Conservation (phyloP, 1,139 yeast species). For the Saccharomyces hybrid region DNA sequence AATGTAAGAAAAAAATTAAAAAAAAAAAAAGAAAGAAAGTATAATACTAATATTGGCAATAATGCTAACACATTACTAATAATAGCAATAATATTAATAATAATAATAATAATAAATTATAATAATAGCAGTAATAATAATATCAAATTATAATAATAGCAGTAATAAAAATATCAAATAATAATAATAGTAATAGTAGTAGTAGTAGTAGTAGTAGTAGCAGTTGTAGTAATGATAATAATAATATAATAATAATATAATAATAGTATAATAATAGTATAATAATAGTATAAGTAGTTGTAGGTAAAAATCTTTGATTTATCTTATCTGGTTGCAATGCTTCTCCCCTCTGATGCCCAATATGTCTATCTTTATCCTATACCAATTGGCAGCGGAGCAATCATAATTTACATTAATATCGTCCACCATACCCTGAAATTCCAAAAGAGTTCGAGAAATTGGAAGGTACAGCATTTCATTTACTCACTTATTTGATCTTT, state of each 20-base stretch:
- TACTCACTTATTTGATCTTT: background rate
- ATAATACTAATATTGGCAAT: background rate
- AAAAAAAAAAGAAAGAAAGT: background rate
- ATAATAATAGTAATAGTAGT: background rate
- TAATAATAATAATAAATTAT: background rate
- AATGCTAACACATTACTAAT: background rate
- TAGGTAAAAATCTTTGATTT: background rate
- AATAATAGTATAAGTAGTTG: background rate
- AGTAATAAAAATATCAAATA: background rate
- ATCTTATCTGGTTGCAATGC: background rate
- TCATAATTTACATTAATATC: too few relatives aligned
- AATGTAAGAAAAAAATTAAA: background rate
- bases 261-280: background rate
- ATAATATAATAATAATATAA: background rate
- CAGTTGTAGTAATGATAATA: background rate
- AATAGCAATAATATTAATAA: background rate
- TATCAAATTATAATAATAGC: background rate
- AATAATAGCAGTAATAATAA: background rate
- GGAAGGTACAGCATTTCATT: too few relatives aligned
- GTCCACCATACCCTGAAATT: too few relatives aligned
- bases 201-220: background rate
- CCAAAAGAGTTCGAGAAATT: too few relatives aligned
- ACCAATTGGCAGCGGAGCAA: too few relatives aligned
- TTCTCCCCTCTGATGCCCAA: background rate
- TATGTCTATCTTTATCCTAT: too few relatives aligned